Evolutionary conservation across 352 stramenopile genomes (phyloP).

Genomic region (Phytophthora podocarpi): DNA sequence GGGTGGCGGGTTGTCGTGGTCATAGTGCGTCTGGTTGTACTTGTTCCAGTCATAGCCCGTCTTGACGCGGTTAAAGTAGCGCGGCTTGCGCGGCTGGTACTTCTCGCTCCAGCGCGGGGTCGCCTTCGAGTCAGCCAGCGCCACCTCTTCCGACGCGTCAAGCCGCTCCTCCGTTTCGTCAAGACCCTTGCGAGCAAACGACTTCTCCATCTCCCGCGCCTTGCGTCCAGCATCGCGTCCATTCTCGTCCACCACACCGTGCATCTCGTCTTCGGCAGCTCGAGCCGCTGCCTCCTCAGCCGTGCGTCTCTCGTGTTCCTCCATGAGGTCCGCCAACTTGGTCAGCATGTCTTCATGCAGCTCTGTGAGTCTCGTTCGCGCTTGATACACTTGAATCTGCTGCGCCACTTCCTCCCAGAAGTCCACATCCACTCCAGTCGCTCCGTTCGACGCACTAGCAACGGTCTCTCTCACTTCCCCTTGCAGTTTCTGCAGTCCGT

Average conservation of each 20-base stretch:
- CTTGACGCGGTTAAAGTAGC: conserved; percentile 99
- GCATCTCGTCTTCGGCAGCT: conserved; percentile 17
- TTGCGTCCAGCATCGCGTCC: conserved; percentile 69
- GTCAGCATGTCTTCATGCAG: conserved; percentile 96
- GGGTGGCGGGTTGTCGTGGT: conserved; percentile 99
- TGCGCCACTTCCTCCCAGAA: conserved; percentile 95
- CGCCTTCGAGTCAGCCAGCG: conserved; percentile 59
- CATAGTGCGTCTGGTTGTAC: conserved; percentile 99
- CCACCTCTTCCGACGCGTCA: conserved; percentile 91
- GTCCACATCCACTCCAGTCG: conserved; percentile 85
- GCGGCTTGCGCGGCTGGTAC: conserved; percentile 97
- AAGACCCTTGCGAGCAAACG: conserved; percentile 62
- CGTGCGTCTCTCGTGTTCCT: conserved; percentile 69
- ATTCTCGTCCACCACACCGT: conserved; percentile 34
- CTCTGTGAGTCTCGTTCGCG: conserved; percentile 85
- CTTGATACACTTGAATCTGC: conserved; percentile 93
- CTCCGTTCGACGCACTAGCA: conserved; percentile 48
- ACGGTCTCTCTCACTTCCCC: conserved; percentile 76
- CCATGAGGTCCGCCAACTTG: conserved; percentile 90
- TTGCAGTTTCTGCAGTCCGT: conserved; percentile 54
- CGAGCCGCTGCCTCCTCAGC: conserved; percentile 37
- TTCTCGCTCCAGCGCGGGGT: conserved; percentile 95
- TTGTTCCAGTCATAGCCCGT: conserved; percentile 99
- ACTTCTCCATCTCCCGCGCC: conserved; percentile 67
- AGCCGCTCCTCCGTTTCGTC: conserved; percentile 83